Base-by-base conservation (phyloP, 495 filamentous ascomycete genomes). In the Pyrenula massariospora region DNA sequence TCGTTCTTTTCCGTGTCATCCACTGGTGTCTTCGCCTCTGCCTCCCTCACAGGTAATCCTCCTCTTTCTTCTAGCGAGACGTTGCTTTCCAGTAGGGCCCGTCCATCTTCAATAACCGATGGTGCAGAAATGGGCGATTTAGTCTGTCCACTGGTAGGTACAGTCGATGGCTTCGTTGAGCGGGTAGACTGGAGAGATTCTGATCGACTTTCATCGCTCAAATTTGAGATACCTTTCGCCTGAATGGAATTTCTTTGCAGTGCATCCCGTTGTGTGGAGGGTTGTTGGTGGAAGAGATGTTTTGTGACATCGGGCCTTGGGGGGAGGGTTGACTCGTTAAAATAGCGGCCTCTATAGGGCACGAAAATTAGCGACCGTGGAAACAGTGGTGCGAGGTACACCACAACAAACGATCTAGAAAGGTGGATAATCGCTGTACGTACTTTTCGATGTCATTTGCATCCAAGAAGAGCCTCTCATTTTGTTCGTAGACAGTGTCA, bases 361-460 rank as follows among this genome's bases (percentile, higher is more conserved):
- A 52, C 48, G 58, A 63, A 22, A 24, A 65, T 71, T 50, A 76
- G 66, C 48, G 66, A 64, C 52, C 48, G 52, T 62, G 54, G 51
- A 47, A 57, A 54, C 62, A 61, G 24, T 49, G 56, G 57, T 58
- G 57, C 56, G 53, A 52, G 48, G 53, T 47, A 56, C 15, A 55
- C 56, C 48, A 60, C 52, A 60, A 56, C 54, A 42, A 67, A 61
- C 62, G 60, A 42, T 15, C 15, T 5, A 8, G 60, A 60, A 60
- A 58, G 49, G 58, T 54, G 50, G 54, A 54, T 15, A 52, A 31
- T 22, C 56, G 66, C 56, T 22, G 50, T 23, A 80, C 86, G 71
- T 83, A 95, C 91, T 84, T 83, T 54, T 82, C 63, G 55, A 95
- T 82, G 61, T 91, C 85, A 70, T 83, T 85, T 58, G 78, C 79